These are phyloP conservation scores for Aeschynomene evenia DNA, from an alignment of 306 rosid species.

Conservation along the genomic window DNA sequence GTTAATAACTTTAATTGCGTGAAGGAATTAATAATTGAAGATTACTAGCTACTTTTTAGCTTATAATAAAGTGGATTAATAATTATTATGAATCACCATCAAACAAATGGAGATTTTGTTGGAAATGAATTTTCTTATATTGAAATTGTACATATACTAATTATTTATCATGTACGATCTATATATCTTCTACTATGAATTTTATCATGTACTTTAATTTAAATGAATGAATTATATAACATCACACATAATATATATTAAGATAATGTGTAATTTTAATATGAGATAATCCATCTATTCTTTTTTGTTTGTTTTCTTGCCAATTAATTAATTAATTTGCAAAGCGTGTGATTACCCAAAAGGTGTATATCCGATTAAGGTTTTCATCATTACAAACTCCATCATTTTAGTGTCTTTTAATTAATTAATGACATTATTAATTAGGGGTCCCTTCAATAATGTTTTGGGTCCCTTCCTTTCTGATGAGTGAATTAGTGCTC, in stretches of 20 bases:
- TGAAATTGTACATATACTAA: no score
- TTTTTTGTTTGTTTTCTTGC: constrained; percentile 29
- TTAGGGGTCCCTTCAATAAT: constrained; percentile 24
- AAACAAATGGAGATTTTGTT: background rate
- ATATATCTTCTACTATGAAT: no score
- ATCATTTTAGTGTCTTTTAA: constrained; percentile 31
- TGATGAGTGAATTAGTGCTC: constrained; percentile 39
- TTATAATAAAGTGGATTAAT: background rate
- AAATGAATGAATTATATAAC: no score
- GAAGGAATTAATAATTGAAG: background rate
- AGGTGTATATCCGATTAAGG: constrained; percentile 22
- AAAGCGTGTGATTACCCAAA: constrained; percentile 19
- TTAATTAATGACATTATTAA: no score
- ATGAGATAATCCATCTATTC: no score
- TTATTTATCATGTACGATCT: no score
- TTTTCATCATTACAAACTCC: constrained; percentile 44
- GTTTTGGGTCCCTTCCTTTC: constrained; percentile 40
- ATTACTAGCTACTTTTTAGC: background rate
- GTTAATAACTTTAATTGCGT: constrained; percentile 6
- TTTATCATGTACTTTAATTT: no score
- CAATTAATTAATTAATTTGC: constrained; percentile 12
- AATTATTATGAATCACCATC: background rate
- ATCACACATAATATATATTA: no score
- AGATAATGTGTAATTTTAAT: no score
- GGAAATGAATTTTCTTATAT: no score